These are phyloP conservation scores for Nidularia pulvinata DNA, from an alignment of 768 basidiomycete genomes.

Conservation along the genomic window DNA sequence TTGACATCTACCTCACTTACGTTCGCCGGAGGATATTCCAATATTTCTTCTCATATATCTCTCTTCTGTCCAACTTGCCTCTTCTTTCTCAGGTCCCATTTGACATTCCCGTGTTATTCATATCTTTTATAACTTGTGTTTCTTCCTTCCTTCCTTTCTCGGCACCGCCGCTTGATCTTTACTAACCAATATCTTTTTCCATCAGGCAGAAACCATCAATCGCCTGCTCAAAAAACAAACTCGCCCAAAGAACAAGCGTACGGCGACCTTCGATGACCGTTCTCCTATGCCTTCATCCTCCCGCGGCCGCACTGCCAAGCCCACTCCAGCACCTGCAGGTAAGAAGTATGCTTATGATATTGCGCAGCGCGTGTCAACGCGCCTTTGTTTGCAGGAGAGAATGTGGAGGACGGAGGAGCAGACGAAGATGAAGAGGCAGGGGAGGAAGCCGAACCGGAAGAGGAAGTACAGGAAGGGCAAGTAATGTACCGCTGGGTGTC, in stretches of 20 bases:
- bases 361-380: too few species aligned
- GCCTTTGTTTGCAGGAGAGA: too few species aligned
- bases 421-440: conserved; percentile 33
- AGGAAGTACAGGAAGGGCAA: conserved; percentile 29
- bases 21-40: too few species aligned
- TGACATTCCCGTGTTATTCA: too few species aligned
- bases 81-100: too few species aligned
- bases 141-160: too few species aligned
- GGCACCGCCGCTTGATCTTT: not conserved
- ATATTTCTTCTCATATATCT: too few species aligned
- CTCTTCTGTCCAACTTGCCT: too few species aligned
- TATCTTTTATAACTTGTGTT: too few species aligned
- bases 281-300: conserved; percentile 21
- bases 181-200: not conserved
- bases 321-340: too few species aligned
- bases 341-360: too few species aligned
- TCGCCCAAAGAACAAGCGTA: conserved; percentile 61
- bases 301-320: too few species aligned
- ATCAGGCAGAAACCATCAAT: conserved; percentile 85
- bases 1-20: not conserved
- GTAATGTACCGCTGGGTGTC: conserved; percentile 78
- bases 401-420: conserved; percentile 28
- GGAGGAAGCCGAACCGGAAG: conserved; percentile 26
- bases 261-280: conserved; percentile 48
- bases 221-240: conserved; percentile 87